Conservation (phyloP, 1,139 yeast genomes). For the Kodamaea derodonti region DNA sequence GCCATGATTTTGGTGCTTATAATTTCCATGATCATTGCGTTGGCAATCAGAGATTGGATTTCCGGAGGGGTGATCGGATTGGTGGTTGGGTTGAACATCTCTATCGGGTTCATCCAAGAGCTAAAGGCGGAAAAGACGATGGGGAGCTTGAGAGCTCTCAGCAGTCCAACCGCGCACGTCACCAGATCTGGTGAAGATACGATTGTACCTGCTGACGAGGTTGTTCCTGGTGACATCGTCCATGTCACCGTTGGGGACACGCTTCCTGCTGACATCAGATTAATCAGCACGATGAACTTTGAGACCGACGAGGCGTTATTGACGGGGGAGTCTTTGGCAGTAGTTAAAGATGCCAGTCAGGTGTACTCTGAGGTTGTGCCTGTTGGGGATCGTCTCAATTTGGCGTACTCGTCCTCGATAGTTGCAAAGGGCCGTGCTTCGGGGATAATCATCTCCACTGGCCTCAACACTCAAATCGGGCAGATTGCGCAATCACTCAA, state of each 20-base stretch:
- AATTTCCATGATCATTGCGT: conserved; percentile 33
- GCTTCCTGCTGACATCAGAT: conserved; percentile 48
- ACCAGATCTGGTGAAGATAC: conserved; percentile 32
- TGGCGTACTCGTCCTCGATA: conserved; percentile 43
- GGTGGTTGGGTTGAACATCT: conserved; percentile 29
- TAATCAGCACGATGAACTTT: conserved; percentile 34
- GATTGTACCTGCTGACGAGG: conserved; percentile 35
- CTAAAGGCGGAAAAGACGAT: conserved; percentile 37
- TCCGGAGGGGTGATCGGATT: conserved; percentile 69
- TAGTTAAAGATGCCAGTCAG: conserved; percentile 25
- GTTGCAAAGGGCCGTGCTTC: conserved; percentile 46
- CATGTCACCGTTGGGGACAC: conserved; percentile 43
- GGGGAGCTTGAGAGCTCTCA: conserved; percentile 32
- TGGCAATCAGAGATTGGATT: conserved; percentile 70
- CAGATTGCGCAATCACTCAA: conserved; percentile 38
- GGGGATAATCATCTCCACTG: conserved; percentile 46
- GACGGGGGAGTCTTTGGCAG: conserved; percentile 52
- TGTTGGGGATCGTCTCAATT: conserved; percentile 40
- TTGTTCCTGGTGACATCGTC: conserved; percentile 52
- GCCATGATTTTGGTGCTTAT: conserved; percentile 36
- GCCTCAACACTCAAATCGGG: conserved; percentile 47
- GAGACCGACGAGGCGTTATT: conserved; percentile 51
- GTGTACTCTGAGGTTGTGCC: conserved; percentile 30
- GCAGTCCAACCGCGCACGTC: conserved; percentile 37
- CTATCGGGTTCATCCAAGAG: conserved; percentile 33